Base-by-base conservation (phyloP, 2,329 filamentous ascomycete genomes). In the Pestalotiopsis sp. region DNA sequence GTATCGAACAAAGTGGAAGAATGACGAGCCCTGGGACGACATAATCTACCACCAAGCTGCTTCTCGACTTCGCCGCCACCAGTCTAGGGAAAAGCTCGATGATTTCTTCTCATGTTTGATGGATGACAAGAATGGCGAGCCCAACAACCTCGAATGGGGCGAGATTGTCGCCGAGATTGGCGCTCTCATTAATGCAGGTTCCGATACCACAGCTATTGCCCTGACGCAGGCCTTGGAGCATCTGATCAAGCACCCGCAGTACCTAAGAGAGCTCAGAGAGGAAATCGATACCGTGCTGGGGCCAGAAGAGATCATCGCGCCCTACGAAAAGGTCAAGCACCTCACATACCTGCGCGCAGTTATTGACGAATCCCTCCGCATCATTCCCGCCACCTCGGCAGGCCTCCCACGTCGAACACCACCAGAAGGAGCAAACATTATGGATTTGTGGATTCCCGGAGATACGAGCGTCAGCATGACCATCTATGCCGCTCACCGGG, bases 321-420 rank as follows among this genome's bases (percentile, higher is more conserved):
- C 49, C 1, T 68, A 59, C 49, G n/a, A 25, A 31, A 58, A 64
- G 27, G 65, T 67, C n/a, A 66, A 65, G 27, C 40, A 66, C 23
- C 61, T 66, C 12, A 45, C 49, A 13, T 66, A 58, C 27, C 49
- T 66, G 2, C 64, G 64, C 41, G 45, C 64, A 6, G 31, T 20
- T n/a, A 27, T 58, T 14, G 64, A 66, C n/a, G 64, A 66, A 20
- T 17, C 17, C 13, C 20, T 66, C 9, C 45, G 64, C 6, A n/a
- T 40, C 9, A 7, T 40, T 2, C 64, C 64, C 4, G 7, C 64
- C 23, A 83, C 80, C 0, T 76, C 83, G 0, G 78, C 80, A 38
- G 81, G 81, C 1, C 78, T 87, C 3, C 78, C 80, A 2, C 81
- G 85, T 6, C 75, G 79, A 60, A 86, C 84, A 0, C 84, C 84